Evolutionary conservation across 164 flowering plant species (phyloP), one percentile per base, ranked within the genome.

Genomic region (Vitis rupestris): DNA sequence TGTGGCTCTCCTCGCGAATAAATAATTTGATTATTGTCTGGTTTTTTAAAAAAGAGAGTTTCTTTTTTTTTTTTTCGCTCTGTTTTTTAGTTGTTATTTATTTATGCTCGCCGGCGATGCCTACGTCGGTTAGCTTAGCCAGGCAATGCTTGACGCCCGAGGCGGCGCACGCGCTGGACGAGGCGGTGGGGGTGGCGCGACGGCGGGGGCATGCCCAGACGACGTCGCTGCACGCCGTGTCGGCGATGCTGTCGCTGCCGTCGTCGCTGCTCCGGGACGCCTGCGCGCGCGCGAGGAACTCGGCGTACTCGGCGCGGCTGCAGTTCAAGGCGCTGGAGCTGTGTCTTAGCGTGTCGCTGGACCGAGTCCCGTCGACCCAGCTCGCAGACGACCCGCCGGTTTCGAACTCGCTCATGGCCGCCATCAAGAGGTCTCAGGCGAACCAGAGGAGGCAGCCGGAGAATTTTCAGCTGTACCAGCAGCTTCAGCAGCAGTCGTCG

Each of bases 391-490:
- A 82, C 59, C 93, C 93, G 37, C 89, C 87, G 17, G 86, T 88
- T 19, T 82, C 93, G 55, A 88, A 88, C 71, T 88, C 93, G 1
- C 84, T 88, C 72, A 88, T 88, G 93, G 93, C 91, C 3, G 91
- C 91, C 6, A 83, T 87, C 2, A 87, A 86, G 54, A 70, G 91
- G 31, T 84, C 91, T 17, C 93, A 88, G 70, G 93, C 93, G 10
- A 87, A 82, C 65, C 93, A 88, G 81, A 72, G 89, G 27, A 31
- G 93, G 19, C 93, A 85, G 70, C 93, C 93, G 5, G 93, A 88
- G 79, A 82, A 72, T 59, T 82, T 80, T 59, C 80, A 80, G n/a
- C 29, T 76, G 44, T 80, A 86, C 61, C 84, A 81, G 44, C 86
- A 83, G 61, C 64, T 76, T 14, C 82, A 78, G 50, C 83, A 73